These are phyloP conservation scores for Cyclotella atomus DNA, from an alignment of 108 stramenopile genomes.

Conservation along the genomic window DNA sequence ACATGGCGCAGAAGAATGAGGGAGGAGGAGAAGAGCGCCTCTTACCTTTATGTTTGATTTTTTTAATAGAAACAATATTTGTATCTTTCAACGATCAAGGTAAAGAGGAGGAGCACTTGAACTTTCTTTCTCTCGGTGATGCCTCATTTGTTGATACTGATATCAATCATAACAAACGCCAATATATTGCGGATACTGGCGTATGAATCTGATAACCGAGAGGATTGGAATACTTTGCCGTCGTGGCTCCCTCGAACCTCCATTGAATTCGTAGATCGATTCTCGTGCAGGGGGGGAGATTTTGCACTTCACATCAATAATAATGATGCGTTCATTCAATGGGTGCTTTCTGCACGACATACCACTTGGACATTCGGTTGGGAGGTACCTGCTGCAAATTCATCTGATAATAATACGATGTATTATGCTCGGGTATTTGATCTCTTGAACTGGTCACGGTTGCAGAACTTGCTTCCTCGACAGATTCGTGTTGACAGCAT, in stretches of 20 bases:
- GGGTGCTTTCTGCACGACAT: constrained; percentile 30
- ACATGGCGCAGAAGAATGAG: constrained; percentile 29
- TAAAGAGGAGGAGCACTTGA: too few relatives aligned
- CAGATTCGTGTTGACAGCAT: constrained; percentile 12
- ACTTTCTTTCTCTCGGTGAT: too few relatives aligned
- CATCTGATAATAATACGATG: background rate
- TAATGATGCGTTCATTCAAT: constrained; percentile 18
- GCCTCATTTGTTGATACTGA: too few relatives aligned
- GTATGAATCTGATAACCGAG: too few relatives aligned
- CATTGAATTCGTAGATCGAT: constrained; percentile 3
- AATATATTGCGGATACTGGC: too few relatives aligned
- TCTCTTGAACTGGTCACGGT: constrained; percentile 34
- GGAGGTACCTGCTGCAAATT: constrained; percentile 14
- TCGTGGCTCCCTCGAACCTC: constrained; percentile 34
- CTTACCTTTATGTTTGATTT: background rate
- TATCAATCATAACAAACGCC: background rate
- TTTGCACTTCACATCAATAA: background rate
- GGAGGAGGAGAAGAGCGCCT: background rate
- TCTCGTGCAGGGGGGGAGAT: constrained; percentile 6
- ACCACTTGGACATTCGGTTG: constrained; percentile 23
- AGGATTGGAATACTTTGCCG: too few relatives aligned
- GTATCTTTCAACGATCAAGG: too few relatives aligned
- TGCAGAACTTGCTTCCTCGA: constrained; percentile 23
- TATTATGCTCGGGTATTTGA: constrained; percentile 44
- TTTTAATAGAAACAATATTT: too few relatives aligned